Evolutionary conservation across 805 yeast species (phyloP).

Genomic region (Vanderwaltozyma yarrowii): DNA sequence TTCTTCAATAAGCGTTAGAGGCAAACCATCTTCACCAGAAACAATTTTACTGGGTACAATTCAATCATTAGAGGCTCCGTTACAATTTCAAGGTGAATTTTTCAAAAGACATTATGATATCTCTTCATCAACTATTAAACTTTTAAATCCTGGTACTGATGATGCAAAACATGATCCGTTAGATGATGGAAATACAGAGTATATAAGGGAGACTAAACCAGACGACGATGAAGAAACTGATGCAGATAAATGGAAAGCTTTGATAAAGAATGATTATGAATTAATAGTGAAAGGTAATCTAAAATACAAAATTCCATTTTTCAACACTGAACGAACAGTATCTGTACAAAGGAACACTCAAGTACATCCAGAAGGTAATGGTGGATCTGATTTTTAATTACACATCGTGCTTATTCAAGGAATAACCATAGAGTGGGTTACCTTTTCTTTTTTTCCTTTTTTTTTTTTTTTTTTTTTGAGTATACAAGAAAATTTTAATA

Average conservation of each 20-base stretch:
- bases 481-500: too few species aligned
- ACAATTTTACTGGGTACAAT: slow-evolving; percentile 74
- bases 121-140: slow-evolving; percentile 61
- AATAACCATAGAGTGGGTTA: too few species aligned
- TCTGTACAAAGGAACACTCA: slow-evolving; percentile 49
- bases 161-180: slow-evolving; percentile 5
- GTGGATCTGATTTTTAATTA: background rate
- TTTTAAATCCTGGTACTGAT: slow-evolving; percentile 58
- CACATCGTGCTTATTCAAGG: too few species aligned
- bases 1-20: slow-evolving; percentile 4
- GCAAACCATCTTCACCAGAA: slow-evolving; percentile 30
- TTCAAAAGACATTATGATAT: slow-evolving; percentile 49
- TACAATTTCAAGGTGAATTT: slow-evolving; percentile 68
- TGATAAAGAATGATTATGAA: slow-evolving; percentile 75
- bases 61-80: slow-evolving; percentile 54
- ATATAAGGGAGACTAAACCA: slow-evolving; percentile 11
- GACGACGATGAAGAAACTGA: slow-evolving; percentile 27
- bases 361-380: slow-evolving; percentile 38
- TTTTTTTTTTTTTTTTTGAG: too few species aligned
- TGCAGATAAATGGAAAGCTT: slow-evolving; percentile 55
- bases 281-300: slow-evolving; percentile 74
- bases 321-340: slow-evolving; percentile 41
- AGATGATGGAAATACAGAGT: background rate
- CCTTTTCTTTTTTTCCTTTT: too few species aligned
- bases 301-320: slow-evolving; percentile 64